phyloP scores from a whole-genome alignment of 2,329 filamentous ascomycete genomes.

The Fusarium sp. region DNA sequence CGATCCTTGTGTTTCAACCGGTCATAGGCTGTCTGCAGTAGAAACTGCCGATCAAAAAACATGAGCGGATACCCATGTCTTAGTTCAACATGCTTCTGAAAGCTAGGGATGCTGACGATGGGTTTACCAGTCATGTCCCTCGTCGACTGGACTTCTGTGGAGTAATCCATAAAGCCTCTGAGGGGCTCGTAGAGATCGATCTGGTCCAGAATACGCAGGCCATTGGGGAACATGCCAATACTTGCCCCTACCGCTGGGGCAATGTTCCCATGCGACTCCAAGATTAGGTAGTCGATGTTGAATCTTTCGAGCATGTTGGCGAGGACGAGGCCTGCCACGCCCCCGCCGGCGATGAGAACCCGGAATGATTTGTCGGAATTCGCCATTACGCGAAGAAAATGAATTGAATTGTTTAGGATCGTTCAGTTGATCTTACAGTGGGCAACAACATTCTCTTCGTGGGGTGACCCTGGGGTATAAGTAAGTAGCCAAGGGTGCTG shows the following conservation, averaged over 20 bases:
- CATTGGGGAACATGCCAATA: constrained; percentile 62
- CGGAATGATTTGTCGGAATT: too few species aligned
- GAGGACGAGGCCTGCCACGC: constrained; percentile 58
- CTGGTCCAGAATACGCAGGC: constrained; percentile 65
- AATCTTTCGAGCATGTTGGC: constrained; percentile 58
- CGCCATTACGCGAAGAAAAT: too few species aligned
- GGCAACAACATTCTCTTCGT: too few species aligned
- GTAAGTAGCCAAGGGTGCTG: too few species aligned
- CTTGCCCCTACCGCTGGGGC: constrained; percentile 63
- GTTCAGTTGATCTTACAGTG: too few species aligned
- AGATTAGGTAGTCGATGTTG: constrained; percentile 64
- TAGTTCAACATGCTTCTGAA: background rate
- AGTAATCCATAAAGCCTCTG: background rate
- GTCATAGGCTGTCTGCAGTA: constrained; percentile 55
- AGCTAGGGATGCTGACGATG: background rate
- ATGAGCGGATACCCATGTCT: constrained; percentile 50
- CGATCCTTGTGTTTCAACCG: constrained; percentile 50
- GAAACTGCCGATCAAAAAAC: constrained; percentile 55
- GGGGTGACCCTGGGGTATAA: too few species aligned
- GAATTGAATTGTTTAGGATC: too few species aligned
- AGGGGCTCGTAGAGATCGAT: constrained; percentile 52
- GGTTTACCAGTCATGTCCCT: too few species aligned
- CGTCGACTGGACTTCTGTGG: too few species aligned
- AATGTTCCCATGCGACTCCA: constrained; percentile 61
- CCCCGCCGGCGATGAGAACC: constrained; percentile 61